Base-by-base conservation (phyloP, 768 basidiomycete species). In the Amanita muscaria region DNA sequence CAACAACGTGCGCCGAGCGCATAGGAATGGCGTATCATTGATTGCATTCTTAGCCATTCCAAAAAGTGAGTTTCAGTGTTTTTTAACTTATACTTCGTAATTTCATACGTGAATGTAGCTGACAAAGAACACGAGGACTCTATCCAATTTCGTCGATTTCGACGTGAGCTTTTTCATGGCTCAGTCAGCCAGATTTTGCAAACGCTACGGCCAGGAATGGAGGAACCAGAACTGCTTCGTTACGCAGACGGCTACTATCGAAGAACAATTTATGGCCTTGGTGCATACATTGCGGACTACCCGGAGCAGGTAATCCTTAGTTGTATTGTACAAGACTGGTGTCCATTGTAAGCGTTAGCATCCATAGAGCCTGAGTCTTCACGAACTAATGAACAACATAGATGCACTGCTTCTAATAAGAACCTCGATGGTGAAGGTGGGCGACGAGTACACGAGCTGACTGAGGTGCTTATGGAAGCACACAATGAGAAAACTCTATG, bases 231-330 rank as follows among this genome's bases (percentile, higher is more conserved):
- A 4, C 3, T 21, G 4, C 3, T 41, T 2, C 29, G 14, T 18
- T 41, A 41, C 39, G 48, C 43, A 1, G 65, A 69, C 52, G 56
- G 63, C 0, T 54, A 64, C 40, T 65, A 47, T 39, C 50, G 47
- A 1, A 37, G 50, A 5, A 54, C 45, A 3, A 55, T 66, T 7
- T 69, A 60, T 51, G 56, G 55, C 1, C 43, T 70, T 4, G 63
- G 60, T 1, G 56, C 63, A 1, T 65, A 64, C 30, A 68, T 70
- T 48, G 64, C 64, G 0, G 62, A 70, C 44, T 69, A 70, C 38
- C 67, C 64, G 0, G 64, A 69, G 42, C 64, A 68, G 46, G 56
- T 49, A 4, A 19, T 38, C 32, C 41, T 53, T 22, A 19, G 23
- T 39, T 44, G 21, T 19, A 32, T 42, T 4, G 29, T 42, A 19